phyloP scores from a whole-genome alignment of 129 eudicot species.

The Escallonia herrerae region DNA sequence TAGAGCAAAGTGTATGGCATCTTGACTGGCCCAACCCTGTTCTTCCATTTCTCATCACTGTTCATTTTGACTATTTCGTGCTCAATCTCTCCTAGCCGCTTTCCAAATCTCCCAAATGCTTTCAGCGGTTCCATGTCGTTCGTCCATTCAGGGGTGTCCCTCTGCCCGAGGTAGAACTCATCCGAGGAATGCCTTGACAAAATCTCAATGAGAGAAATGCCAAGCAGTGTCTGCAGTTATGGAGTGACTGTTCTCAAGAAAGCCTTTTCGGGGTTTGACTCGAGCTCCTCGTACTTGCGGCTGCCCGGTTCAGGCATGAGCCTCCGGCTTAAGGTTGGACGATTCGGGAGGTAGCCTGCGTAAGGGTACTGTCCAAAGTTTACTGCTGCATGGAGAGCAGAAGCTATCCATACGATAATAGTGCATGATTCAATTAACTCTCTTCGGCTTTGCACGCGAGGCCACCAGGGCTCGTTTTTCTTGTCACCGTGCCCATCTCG shows the following conservation, averaged over 20 bases:
- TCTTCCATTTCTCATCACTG: constrained; percentile 27
- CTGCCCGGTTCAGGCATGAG: constrained; percentile 35
- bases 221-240: constrained; percentile 30
- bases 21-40: constrained; percentile 32
- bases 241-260: constrained; percentile 30
- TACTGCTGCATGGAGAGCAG: constrained; percentile 62
- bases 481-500: constrained; percentile 54
- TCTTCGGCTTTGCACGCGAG: constrained; percentile 22
- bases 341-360: constrained; percentile 41
- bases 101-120: constrained; percentile 36
- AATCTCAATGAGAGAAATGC: constrained; percentile 35
- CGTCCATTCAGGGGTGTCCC: constrained; percentile 48
- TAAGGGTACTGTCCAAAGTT: constrained; percentile 60
- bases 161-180: constrained; percentile 45
- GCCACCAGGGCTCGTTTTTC: constrained; percentile 59
- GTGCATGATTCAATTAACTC: constrained; percentile 32
- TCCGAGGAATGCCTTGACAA: constrained; percentile 46
- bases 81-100: constrained; percentile 32
- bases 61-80: constrained; percentile 21
- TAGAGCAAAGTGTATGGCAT: constrained; percentile 37
- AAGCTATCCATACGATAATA: constrained; percentile 49
- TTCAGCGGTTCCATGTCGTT: constrained; percentile 27
- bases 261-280: constrained; percentile 18
- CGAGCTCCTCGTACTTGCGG: constrained; percentile 33
- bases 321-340: constrained; percentile 42